Percentiles rank a stretch among this genome's conserved stretches.
Conservation (phyloP, 1,284 basidiomycete species). For the Austroboletus novae-zelandiae region DNA sequence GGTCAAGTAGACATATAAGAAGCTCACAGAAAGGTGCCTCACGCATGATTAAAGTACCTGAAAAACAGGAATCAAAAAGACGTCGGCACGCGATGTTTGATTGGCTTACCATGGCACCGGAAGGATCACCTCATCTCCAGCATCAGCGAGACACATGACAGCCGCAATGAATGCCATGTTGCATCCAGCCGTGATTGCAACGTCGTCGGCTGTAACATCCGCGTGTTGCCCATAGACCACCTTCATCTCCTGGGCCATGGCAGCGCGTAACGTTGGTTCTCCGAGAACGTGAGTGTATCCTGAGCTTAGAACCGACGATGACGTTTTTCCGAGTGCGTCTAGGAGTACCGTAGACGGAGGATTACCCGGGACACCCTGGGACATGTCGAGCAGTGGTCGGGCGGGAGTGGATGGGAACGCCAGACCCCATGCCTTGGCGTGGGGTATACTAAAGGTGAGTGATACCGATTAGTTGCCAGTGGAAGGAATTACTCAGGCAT, state of each 20-base stretch:
- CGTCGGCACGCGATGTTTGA: neutral
- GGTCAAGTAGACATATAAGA: slow-evolving; percentile 1
- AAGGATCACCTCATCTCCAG: slow-evolving; percentile 75
- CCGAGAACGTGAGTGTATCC: slow-evolving; percentile 72
- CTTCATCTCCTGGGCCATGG: slow-evolving; percentile 66
- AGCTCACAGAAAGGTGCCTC: slow-evolving; percentile 16
- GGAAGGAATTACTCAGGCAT: neutral
- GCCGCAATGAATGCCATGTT: slow-evolving; percentile 71
- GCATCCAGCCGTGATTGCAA: slow-evolving; percentile 65
- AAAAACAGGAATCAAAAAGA: slow-evolving; percentile 8
- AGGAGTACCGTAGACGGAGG: slow-evolving; percentile 60
- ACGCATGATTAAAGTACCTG: slow-evolving; percentile 81
- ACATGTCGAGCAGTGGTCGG: slow-evolving; percentile 69
- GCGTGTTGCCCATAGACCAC: slow-evolving; percentile 51
- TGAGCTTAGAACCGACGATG: slow-evolving; percentile 46
- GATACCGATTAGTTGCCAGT: neutral
- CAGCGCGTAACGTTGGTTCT: slow-evolving; percentile 53
- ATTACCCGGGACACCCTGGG: slow-evolving; percentile 72
- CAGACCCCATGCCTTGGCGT: slow-evolving; percentile 64
- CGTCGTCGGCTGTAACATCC: slow-evolving; percentile 53
- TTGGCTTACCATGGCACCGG: slow-evolving; percentile 68
- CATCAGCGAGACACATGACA: slow-evolving; percentile 64
- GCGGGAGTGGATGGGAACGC: slow-evolving; percentile 44
- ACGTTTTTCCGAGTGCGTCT: slow-evolving; percentile 45
- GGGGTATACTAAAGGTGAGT: slow-evolving; percentile 56